Conservation (phyloP, 2,329 filamentous ascomycete species). For the Fusarium nelsonii region DNA sequence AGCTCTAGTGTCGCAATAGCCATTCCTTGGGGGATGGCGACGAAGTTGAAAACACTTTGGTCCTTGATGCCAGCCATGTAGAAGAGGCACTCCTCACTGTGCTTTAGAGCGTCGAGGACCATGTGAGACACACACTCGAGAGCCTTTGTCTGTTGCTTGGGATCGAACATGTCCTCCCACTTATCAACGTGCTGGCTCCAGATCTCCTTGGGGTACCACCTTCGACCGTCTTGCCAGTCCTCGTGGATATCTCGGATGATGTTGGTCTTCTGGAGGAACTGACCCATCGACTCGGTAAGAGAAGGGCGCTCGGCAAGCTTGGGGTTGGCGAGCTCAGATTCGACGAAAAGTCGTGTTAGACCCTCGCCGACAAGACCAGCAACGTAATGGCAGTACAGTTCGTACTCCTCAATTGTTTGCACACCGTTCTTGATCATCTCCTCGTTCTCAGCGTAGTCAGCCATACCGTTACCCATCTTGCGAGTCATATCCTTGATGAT, state of each 20-base stretch:
- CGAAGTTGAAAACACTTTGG: constrained; percentile 99
- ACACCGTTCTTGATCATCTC: constrained; percentile 85
- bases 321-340: constrained; percentile 86
- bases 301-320: constrained; percentile 81
- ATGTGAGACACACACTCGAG: constrained; percentile 92
- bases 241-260: constrained; percentile 97
- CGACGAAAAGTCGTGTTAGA: constrained; percentile 88
- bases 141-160: constrained; percentile 80
- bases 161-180: constrained; percentile 91
- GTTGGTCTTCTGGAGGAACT: constrained; percentile 98
- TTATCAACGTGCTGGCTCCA: constrained; percentile 95
- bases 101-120: constrained; percentile 88
- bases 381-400: constrained; percentile 97
- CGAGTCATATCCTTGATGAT: constrained; percentile 94
- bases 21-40: constrained; percentile 96
- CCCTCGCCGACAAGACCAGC: constrained; percentile 98
- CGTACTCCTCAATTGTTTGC: constrained; percentile 87
- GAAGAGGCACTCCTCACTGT: constrained; percentile 94
- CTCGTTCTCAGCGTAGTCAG: constrained; percentile 89
- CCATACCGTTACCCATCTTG: constrained; percentile 99
- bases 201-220: constrained; percentile 96
- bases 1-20: constrained; percentile 94
- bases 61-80: constrained; percentile 96
- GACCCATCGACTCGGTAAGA: constrained; percentile 94
- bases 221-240: constrained; percentile 86